Evolutionary conservation across 208 protist species (phyloP).

Genomic region (Crithidia sp.): DNA sequence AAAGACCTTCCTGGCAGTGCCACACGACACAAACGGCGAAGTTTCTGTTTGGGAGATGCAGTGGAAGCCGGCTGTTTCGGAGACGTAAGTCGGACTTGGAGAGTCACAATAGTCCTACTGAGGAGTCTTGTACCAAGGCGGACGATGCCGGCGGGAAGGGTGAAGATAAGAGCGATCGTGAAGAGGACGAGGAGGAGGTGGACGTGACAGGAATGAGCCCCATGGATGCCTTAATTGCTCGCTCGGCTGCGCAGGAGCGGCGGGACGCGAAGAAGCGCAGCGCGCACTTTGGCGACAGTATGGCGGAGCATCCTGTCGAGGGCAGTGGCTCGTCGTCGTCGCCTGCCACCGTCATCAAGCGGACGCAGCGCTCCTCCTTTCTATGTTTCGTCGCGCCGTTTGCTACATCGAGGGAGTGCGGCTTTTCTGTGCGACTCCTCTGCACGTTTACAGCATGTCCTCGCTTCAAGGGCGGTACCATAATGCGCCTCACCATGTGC

Average conservation of each 20-base stretch:
- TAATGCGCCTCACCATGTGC: conserved; percentile 75
- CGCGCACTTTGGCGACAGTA: background rate
- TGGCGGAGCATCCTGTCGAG: background rate
- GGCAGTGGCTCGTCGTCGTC: background rate
- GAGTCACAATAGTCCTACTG: background rate
- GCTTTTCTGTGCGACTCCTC: conserved; percentile 26
- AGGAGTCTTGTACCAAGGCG: background rate
- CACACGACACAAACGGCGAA: conserved; percentile 57
- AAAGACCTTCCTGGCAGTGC: conserved; percentile 42
- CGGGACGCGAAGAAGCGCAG: background rate
- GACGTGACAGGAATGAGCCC: conserved; percentile 36
- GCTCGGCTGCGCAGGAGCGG: conserved; percentile 26
- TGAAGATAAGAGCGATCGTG: background rate
- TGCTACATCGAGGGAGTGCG: conserved; percentile 1
- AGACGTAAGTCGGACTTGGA: background rate
- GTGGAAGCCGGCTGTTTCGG: background rate
- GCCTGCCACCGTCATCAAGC: background rate
- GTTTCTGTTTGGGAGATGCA: conserved; percentile 39
- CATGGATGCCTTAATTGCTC: conserved; percentile 48
- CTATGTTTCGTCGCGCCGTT: conserved; percentile 28
- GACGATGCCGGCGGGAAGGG: background rate
- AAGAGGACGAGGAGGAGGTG: conserved; percentile 7
- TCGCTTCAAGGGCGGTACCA: conserved; percentile 69
- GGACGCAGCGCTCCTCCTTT: conserved; percentile 17
- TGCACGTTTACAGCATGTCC: conserved; percentile 49